Evolutionary conservation across 1,139 yeast species (phyloP).

Genomic region (Arxiozyma slooffiae): DNA sequence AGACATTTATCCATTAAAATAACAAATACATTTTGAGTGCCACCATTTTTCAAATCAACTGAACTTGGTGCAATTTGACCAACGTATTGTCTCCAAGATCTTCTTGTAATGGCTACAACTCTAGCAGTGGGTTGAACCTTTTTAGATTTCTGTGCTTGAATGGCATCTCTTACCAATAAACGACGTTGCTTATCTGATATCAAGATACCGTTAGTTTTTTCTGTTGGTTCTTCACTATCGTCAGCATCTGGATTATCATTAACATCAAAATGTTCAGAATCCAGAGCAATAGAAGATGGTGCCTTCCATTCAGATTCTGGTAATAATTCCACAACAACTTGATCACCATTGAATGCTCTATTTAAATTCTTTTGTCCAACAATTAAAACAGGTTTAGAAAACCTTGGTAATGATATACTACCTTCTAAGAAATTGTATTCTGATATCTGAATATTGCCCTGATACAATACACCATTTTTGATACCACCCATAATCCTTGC

Average conservation of each 20-base stretch:
- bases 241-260: constrained; percentile 52
- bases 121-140: constrained; percentile 81
- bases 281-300: constrained; percentile 70
- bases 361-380: constrained; percentile 78
- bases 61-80: constrained; percentile 87
- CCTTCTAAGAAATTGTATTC: constrained; percentile 88
- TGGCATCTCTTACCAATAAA: constrained; percentile 68
- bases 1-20: constrained; percentile 79
- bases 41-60: constrained; percentile 42
- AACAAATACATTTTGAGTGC: constrained; percentile 74
- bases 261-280: constrained; percentile 57
- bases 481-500: constrained; percentile 86
- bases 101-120: constrained; percentile 76
- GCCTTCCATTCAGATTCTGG: constrained; percentile 85
- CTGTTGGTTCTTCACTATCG: constrained; percentile 36
- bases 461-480: constrained; percentile 76
- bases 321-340: constrained; percentile 79
- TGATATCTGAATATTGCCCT: constrained; percentile 72
- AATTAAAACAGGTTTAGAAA: constrained; percentile 72
- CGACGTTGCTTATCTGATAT: constrained; percentile 71
- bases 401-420: constrained; percentile 59
- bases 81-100: constrained; percentile 95
- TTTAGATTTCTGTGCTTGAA: constrained; percentile 43
- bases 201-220: constrained; percentile 29
- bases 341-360: constrained; percentile 86